Evolutionary conservation across 2,329 filamentous ascomycete species (phyloP), one percentile per base, ranked within the genome.

Genomic region (Pseudocercospora fijiensis): DNA sequence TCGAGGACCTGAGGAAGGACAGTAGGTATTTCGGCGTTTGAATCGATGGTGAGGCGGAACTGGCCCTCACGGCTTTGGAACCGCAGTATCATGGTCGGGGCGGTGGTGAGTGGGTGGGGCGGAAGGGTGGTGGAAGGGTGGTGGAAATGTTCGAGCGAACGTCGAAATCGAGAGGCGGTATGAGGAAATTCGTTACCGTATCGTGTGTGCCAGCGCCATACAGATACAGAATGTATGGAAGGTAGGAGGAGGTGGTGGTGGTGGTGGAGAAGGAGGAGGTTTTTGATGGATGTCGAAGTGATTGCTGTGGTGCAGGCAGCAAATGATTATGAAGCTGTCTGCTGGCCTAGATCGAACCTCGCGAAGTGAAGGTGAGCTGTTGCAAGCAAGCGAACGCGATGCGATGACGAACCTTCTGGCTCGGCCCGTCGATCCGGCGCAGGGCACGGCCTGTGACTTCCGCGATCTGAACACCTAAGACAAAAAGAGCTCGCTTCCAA

Each of bases 1-100:
- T 87, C 84, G 18, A 84, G 76, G 58, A 89, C 80, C 77, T 86
- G 74, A 16, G 77, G 76, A 13, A 84, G 76, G 27, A 88, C 78
- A 8, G 84, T 80, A 20, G 82, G 75, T 76, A 98, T 96, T 0
- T 88, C 88, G 67, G 90, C 88, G 47, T 85, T 83, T 57, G 88
- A 85, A 71, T 93, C 88, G 70, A 96, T 86, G 58, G 84, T 90
- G 73, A 98, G 83, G 71, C 95, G 90, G 78, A 93, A 89, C 83
- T 95, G 95, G 81, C 95, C 95, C 81, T 97, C 92, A 68, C 91
- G 92, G 76, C 92, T 92, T 73, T 93, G 89, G 71, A 96, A 90
- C 77, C 93, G 87, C 62, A 97, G 83, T 74, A 96, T 84, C 87
- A 96, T 96, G 68, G 75, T 80, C 75, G 74, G 70, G 59, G 55